A percentile compares a stretch with the other conserved stretches of the same genome.
phyloP scores from a whole-genome alignment of 2,329 filamentous ascomycete species.

The Graphiopsis chlorocephala region DNA sequence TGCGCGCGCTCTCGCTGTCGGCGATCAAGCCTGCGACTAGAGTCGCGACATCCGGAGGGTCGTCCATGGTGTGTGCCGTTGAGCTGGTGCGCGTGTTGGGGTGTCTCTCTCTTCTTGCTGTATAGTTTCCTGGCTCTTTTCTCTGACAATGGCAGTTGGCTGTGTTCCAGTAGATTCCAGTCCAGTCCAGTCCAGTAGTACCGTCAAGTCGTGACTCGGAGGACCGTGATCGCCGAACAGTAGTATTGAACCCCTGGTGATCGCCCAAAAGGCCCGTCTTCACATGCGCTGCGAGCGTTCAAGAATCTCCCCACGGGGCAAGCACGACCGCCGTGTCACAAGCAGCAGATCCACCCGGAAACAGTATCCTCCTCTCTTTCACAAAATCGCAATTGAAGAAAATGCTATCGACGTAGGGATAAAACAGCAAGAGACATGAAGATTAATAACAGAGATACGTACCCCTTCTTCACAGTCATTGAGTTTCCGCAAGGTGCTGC shows the following conservation, averaged over 20 bases:
- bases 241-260: neutral
- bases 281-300: neutral
- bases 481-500: no score
- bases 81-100: neutral
- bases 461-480: no score
- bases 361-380: neutral
- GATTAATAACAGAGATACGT: neutral
- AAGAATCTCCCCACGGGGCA: neutral
- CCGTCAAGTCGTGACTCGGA: neutral
- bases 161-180: neutral
- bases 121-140: neutral
- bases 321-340: neutral
- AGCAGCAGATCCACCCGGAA: no score
- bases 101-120: neutral
- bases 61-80: conserved; percentile 28
- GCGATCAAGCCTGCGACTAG: conserved; percentile 56
- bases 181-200: neutral
- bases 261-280: neutral
- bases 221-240: neutral
- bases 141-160: no score
- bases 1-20: conserved; percentile 83
- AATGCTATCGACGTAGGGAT: no score
- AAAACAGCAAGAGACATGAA: neutral
- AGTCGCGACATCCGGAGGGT: conserved; percentile 32
- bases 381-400: neutral